Percentiles rank a stretch among this genome's conserved stretches.
Conservation (phyloP, 257 asterid species). For the Forsythia viridissima region DNA sequence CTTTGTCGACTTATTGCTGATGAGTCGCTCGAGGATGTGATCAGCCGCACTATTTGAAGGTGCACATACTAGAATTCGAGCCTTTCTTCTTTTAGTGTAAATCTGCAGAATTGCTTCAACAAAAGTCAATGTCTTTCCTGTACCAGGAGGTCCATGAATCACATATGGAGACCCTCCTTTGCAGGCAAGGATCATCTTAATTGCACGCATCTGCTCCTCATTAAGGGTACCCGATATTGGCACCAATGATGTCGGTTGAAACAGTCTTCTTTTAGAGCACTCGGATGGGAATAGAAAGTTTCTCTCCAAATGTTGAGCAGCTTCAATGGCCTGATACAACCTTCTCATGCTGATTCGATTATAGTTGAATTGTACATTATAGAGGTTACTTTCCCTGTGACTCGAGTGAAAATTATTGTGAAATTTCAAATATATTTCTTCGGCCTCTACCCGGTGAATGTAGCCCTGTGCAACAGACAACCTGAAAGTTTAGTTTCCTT, state of each 20-base stretch:
- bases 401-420: slow-evolving; percentile 50
- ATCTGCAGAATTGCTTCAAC: slow-evolving; percentile 84
- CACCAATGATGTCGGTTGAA: slow-evolving; percentile 33
- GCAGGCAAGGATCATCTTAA: slow-evolving; percentile 75
- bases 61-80: slow-evolving; percentile 80
- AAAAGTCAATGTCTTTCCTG: slow-evolving; percentile 87
- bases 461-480: slow-evolving; percentile 57
- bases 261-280: slow-evolving; percentile 24
- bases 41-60: slow-evolving; percentile 97
- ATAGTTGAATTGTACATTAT: slow-evolving; percentile 70
- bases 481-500: slow-evolving; percentile 21
- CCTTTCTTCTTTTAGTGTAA: slow-evolving; percentile 30
- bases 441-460: slow-evolving; percentile 84
- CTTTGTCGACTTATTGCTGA: slow-evolving; percentile 31
- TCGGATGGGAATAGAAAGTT: slow-evolving; percentile 70
- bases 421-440: slow-evolving; percentile 69
- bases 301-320: slow-evolving; percentile 53
- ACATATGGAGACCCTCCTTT: slow-evolving; percentile 79
- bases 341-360: slow-evolving; percentile 57
- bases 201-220: slow-evolving; percentile 60
- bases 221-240: slow-evolving; percentile 66
- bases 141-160: slow-evolving; percentile 97
- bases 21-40: slow-evolving; percentile 70
- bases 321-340: slow-evolving; percentile 81
- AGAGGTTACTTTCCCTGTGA: slow-evolving; percentile 53